Percentiles rank a stretch among this genome's conserved stretches.
Evolutionary conservation across 306 rosid species (phyloP).

Genomic region (Albizia julibrissin): DNA sequence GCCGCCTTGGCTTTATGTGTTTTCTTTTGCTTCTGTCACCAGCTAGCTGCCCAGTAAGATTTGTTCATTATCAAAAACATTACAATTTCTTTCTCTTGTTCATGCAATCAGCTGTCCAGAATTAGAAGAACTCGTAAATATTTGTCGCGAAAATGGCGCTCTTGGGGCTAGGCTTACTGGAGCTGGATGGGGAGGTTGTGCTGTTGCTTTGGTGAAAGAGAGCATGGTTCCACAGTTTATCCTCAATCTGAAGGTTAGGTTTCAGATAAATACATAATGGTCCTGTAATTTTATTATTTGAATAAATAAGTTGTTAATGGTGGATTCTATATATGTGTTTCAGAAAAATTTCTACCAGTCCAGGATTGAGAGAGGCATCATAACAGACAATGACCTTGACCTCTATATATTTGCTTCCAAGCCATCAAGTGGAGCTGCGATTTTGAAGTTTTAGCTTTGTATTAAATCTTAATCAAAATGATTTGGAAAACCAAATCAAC

Average conservation of each 20-base stretch:
- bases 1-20: background rate
- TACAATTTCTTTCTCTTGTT: conserved; percentile 1
- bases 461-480: background rate
- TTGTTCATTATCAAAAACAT: background rate
- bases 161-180: conserved; percentile 82
- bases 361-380: conserved; percentile 69
- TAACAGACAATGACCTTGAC: conserved; percentile 69
- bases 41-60: background rate
- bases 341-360: conserved; percentile 66
- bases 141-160: conserved; percentile 58
- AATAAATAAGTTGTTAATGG: conserved; percentile 10
- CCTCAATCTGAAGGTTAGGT: conserved; percentile 54
- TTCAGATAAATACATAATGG: background rate
- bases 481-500: background rate
- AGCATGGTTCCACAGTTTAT: conserved; percentile 66
- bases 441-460: conserved; percentile 61
- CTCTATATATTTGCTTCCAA: conserved; percentile 90
- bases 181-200: conserved; percentile 92
- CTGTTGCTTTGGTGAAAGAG: conserved; percentile 73
- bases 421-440: conserved; percentile 98
- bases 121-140: conserved; percentile 71
- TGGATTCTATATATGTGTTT: background rate
- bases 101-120: conserved; percentile 60
- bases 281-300: background rate
- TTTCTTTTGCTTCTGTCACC: background rate